These are phyloP conservation scores for Buxus sempervirens DNA, from an alignment of 164 flowering plant genomes.

Conservation along the genomic window DNA sequence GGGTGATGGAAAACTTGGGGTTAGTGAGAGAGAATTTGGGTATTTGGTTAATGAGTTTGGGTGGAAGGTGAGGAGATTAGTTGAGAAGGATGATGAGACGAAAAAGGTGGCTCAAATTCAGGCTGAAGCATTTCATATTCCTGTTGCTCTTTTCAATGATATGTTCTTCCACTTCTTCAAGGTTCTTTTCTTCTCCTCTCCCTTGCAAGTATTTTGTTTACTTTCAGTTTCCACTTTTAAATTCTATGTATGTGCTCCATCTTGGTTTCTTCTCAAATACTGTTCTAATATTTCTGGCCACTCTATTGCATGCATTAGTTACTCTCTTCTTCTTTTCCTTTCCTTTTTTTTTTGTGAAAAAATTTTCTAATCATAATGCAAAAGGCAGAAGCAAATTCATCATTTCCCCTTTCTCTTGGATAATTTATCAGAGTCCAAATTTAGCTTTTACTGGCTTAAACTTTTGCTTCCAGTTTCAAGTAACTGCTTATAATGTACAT, in stretches of 20 bases:
- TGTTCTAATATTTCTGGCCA: too few relatives aligned
- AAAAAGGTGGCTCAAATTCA: constrained; percentile 62
- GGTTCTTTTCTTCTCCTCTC: constrained; percentile 30
- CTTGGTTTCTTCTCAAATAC: not conserved
- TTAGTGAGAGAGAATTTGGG: constrained; percentile 19
- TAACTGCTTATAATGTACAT: not conserved
- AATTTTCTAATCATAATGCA: too few relatives aligned
- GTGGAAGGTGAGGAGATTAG: constrained; percentile 79
- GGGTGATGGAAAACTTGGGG: constrained; percentile 6
- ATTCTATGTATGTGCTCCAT: not conserved
- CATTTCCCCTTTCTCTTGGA: too few relatives aligned
- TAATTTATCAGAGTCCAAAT: not conserved
- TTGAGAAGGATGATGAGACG: constrained; percentile 50
- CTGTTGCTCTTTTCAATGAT: constrained; percentile 55
- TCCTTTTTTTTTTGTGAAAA: too few relatives aligned
- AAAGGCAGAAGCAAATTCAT: too few relatives aligned
- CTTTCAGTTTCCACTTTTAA: not conserved
- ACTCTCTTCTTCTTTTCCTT: too few relatives aligned
- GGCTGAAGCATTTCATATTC: constrained; percentile 82
- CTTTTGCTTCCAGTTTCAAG: not conserved
- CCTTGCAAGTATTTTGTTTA: not conserved
- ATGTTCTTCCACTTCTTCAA: constrained; percentile 73
- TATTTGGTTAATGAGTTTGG: constrained; percentile 51
- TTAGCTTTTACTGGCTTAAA: not conserved
- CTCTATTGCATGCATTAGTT: too few relatives aligned